Conservation (phyloP, 2,329 filamentous ascomycete species). For the Talaromyces sp. region DNA sequence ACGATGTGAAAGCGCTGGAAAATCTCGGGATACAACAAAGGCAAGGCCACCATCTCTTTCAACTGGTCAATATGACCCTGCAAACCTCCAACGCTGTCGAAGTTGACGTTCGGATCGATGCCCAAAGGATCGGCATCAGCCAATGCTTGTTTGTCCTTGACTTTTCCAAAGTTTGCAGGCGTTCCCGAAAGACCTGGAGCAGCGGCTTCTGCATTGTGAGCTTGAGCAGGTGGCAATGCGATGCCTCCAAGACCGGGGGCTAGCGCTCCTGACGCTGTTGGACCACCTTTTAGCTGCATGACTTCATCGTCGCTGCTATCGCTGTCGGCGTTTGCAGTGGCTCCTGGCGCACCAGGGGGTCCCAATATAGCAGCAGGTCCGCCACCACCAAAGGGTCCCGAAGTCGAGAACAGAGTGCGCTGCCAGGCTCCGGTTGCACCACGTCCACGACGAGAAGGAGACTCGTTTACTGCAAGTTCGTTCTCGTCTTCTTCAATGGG, state of each 20-base stretch:
- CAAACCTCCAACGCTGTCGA: constrained; percentile 89
- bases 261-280: constrained; percentile 64
- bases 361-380: constrained; percentile 69
- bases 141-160: constrained; percentile 87
- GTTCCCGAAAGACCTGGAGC: constrained; percentile 58
- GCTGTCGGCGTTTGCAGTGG: constrained; percentile 78
- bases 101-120: constrained; percentile 87
- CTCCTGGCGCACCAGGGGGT: constrained; percentile 67
- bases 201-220: constrained; percentile 57
- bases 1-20: constrained; percentile 90
- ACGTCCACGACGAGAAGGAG: constrained; percentile 67
- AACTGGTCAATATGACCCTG: constrained; percentile 93
- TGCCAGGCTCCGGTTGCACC: constrained; percentile 64
- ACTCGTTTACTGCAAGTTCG: constrained; percentile 57
- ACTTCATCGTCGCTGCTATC: constrained; percentile 96
- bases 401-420: constrained; percentile 81
- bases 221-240: constrained; percentile 54
- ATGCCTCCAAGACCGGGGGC: constrained; percentile 53
- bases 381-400: constrained; percentile 85
- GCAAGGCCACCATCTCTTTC: constrained; percentile 97
- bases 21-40: constrained; percentile 89
- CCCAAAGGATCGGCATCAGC: constrained; percentile 94
- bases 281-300: constrained; percentile 53
- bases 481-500: constrained; percentile 74
- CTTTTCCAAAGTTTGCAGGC: constrained; percentile 82